These are phyloP conservation scores for Aspergillus biplanus DNA, from an alignment of 495 filamentous ascomycete genomes.

Conservation along the genomic window DNA sequence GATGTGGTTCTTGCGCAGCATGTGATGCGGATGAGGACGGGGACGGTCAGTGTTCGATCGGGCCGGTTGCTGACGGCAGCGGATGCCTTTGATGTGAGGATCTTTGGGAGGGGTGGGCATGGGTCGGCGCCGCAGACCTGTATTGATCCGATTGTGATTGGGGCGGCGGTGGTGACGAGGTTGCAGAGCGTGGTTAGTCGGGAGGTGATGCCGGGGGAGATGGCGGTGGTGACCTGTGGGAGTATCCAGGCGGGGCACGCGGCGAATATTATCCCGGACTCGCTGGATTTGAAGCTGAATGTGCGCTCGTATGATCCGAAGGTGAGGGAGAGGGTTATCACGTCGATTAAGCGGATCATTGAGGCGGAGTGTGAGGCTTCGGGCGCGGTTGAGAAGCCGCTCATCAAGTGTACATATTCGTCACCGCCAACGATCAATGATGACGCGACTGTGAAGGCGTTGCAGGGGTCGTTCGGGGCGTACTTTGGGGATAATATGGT, in stretches of 20 bases:
- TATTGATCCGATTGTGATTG: slow-evolving; percentile 62
- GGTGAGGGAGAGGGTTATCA: slow-evolving; percentile 46
- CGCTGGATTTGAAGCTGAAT: slow-evolving; percentile 52
- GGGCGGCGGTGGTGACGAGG: slow-evolving; percentile 52
- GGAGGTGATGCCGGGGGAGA: slow-evolving; percentile 53
- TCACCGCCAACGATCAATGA: slow-evolving; percentile 61
- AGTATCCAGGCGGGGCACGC: slow-evolving; percentile 55
- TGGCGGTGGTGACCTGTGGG: slow-evolving; percentile 58
- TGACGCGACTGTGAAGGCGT: slow-evolving; percentile 35
- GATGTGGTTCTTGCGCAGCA: slow-evolving; percentile 63
- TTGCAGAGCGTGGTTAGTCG: slow-evolving; percentile 60
- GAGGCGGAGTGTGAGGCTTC: slow-evolving; percentile 56
- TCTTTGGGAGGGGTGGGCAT: slow-evolving; percentile 58
- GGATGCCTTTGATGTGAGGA: slow-evolving; percentile 46
- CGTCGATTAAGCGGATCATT: slow-evolving; percentile 55
- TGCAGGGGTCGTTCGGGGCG: slow-evolving; percentile 44
- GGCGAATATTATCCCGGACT: slow-evolving; percentile 58
- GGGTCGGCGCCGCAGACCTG: slow-evolving; percentile 52
- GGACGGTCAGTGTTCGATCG: slow-evolving; percentile 38
- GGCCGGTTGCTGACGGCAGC: slow-evolving; percentile 39
- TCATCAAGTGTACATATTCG: slow-evolving; percentile 35
- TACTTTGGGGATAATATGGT: slow-evolving; percentile 46
- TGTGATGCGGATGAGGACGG: slow-evolving; percentile 52
- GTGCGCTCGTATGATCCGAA: slow-evolving; percentile 46
- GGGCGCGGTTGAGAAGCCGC: slow-evolving; percentile 42